Evolutionary conservation across 2,329 filamentous ascomycete species (phyloP), one percentile per base, ranked within the genome.

Genomic region (Pseudogymnoascus sp.): DNA sequence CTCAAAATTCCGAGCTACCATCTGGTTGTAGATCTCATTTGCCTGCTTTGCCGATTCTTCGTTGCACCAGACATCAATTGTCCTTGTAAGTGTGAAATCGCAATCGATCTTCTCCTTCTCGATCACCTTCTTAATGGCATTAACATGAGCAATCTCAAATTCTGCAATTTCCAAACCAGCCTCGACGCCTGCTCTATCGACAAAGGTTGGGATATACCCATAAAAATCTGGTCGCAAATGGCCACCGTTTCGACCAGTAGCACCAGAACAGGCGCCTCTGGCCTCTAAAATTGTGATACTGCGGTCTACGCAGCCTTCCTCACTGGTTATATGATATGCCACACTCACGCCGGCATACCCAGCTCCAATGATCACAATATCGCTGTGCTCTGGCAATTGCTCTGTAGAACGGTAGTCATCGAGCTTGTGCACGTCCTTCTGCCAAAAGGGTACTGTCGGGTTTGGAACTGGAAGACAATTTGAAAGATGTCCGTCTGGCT

Each of bases 241-340:
- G 8, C 30, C 30, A 14, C 78, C 78, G 66, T 79, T 79, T 19
- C 76, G 72, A 6, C 74, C 77, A 23, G 76, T 79, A 2, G 78
- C 78, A 4, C 77, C 77, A 14, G 75, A 79, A 62, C 76, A 78
- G 1, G 71, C 72, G 61, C 73, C 68, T 22, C 76, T 67, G 1
- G 75, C 75, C 63, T 78, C 77, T 0, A 78, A 66, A 28, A 78
- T 72, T 0, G 74, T 65, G n/a, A 77, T 72, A 0, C 72, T 73
- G 4, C 69, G 70, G 4, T 66, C 62, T 36, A 64, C 58, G 23
- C 60, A 6, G 25, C 67, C 68, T 23, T 66, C 63, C 30, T 67
- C 66, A 1, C 70, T 71, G 11, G 75, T 64, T 4, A 78, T 66
- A 62, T 68, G 62, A 22, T 66, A 66, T n/a, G 66, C 66, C 60